Evolutionary conservation across 331 rosid species (phyloP), one percentile per base, ranked within the genome.

Genomic region (Rosa hybrid): DNA sequence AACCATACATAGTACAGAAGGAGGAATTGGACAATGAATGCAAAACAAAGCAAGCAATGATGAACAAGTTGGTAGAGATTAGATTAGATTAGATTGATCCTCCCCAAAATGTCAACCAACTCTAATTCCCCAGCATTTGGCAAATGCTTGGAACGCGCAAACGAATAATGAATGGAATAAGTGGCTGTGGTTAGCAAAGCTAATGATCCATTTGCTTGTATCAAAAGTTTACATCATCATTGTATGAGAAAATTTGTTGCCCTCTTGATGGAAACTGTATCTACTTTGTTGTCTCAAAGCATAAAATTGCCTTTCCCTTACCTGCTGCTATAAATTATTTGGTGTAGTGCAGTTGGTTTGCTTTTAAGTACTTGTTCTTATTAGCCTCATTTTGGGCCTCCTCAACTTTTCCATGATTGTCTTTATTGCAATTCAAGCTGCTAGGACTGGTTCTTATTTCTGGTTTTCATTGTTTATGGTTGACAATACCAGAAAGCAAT

Each of bases 241-340:
- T 11, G 46, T 6, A 27, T 12, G 73, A 38, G 8, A 11, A 63
- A 18, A 21, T 41, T 45, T 62, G 79, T 16, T 76, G 71, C 59
- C 71, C 42, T 67, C 48, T 44, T 62, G 60, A 63, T 46, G 42
- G 59, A 41, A 60, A 23, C 17, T 45, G 70, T 21, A 14, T 14
- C 27, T 8, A 34, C 79, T 44, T 75, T 59, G 78, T 11, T 75
- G 34, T 77, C 49, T 18, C 8, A 46, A 30, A 14, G 21, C 21
- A 27, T 10, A 46, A 62, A 34, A 10, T 18, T 6, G 1, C 20
- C 30, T 0, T 44, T 62, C 5, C 63, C 20, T 63, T 10, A 62
- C 80, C 72, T 63, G 80, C 65, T 38, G 74, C 74, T 49, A 67
- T 67, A 77, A 77, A 77, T 38, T 27, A 67, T 65, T 77, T 77